phyloP scores from a whole-genome alignment of 192 early-diverging fungal genomes.

The Thoreauomyces humboldtii region DNA sequence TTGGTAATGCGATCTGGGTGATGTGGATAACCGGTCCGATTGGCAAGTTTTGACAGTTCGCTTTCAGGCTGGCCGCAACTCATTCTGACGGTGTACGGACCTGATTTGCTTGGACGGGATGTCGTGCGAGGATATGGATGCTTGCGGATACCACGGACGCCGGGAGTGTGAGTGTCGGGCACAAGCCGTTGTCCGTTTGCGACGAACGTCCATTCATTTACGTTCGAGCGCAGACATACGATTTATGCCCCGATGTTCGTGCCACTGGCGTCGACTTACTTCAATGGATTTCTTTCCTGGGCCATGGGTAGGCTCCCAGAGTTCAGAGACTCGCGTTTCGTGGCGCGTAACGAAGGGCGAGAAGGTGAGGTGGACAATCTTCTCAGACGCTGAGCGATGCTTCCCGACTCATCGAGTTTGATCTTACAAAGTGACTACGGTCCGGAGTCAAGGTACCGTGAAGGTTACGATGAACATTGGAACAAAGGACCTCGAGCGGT shows the following conservation, averaged over 20 bases:
- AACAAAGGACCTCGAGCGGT: slow-evolving; percentile 49
- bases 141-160: slow-evolving; percentile 25
- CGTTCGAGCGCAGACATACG: slow-evolving; percentile 30
- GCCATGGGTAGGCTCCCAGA: slow-evolving; percentile 50
- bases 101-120: slow-evolving; percentile 60
- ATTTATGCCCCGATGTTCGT: slow-evolving; percentile 51
- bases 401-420: no score
- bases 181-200: background rate
- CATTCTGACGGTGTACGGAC: slow-evolving; percentile 56
- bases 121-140: slow-evolving; percentile 60
- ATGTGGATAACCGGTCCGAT: background rate
- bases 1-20: slow-evolving; percentile 45
- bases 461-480: slow-evolving; percentile 52
- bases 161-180: slow-evolving; percentile 17
- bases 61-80: slow-evolving; percentile 62
- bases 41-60: slow-evolving; percentile 1
- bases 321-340: slow-evolving; percentile 57
- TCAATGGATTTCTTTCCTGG: slow-evolving; percentile 54
- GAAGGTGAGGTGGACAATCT: slow-evolving; percentile 45
- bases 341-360: slow-evolving; percentile 46
- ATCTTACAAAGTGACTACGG: slow-evolving; percentile 46
- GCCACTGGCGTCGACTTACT: slow-evolving; percentile 51
- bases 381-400: no score
- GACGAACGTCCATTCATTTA: slow-evolving; percentile 4
- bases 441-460: slow-evolving; percentile 51